phyloP scores from a whole-genome alignment of 2,329 filamentous ascomycete species.

The Arthroderma sp. region DNA sequence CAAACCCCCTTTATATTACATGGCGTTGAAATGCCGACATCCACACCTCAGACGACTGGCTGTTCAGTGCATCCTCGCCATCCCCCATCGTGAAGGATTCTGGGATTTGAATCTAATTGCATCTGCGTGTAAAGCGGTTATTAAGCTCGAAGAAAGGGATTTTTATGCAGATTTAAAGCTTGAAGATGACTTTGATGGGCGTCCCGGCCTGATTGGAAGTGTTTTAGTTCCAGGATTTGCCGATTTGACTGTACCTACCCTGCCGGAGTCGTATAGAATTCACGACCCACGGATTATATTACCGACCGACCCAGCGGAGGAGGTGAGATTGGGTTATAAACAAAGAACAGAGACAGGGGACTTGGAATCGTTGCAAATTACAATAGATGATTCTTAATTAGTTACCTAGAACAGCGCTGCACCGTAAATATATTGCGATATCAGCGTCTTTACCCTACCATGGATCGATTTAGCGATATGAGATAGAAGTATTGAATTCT shows the following conservation, averaged over 20 bases:
- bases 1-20: conserved; percentile 21
- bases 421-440: no score
- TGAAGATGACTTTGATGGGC: background rate
- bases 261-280: background rate
- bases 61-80: background rate
- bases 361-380: background rate
- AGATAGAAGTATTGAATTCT: no score
- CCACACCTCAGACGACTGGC: conserved; percentile 6
- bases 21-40: conserved; percentile 21
- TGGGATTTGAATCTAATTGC: background rate
- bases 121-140: background rate
- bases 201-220: background rate
- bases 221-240: no score
- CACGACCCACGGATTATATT: background rate
- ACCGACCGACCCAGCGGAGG: background rate
- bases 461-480: no score
- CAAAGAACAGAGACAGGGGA: background rate
- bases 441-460: no score
- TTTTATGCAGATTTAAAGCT: background rate
- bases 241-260: background rate
- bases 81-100: background rate
- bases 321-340: background rate
- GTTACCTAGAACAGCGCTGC: no score
- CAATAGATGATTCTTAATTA: background rate
- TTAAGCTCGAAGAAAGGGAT: background rate